Percentiles rank a stretch among this genome's conserved stretches.
phyloP scores from a whole-genome alignment of 2,329 filamentous ascomycete genomes.

The Pseudocercospora cruenta region DNA sequence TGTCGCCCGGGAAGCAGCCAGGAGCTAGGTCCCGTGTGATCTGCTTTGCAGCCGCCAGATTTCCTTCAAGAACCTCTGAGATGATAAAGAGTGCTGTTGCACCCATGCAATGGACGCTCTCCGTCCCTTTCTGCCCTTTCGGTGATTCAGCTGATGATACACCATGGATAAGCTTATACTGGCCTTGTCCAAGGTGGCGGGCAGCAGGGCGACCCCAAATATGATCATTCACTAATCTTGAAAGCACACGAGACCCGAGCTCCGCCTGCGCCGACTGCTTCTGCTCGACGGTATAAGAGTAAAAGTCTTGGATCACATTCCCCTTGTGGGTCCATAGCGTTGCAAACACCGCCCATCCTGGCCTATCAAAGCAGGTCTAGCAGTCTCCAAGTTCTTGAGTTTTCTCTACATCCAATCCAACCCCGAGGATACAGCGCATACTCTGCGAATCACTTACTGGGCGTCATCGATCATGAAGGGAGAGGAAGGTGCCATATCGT shows the following conservation, averaged over 20 bases:
- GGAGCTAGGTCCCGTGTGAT: not conserved
- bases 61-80: not conserved
- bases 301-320: not conserved
- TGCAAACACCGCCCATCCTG: not conserved
- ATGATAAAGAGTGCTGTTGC: not conserved
- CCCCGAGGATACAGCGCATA: not conserved
- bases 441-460: too few species aligned
- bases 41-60: not conserved
- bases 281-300: not conserved
- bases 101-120: not conserved
- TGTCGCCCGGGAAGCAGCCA: not conserved
- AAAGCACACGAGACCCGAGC: not conserved
- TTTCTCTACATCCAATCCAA: too few species aligned
- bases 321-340: not conserved
- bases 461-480: too few species aligned
- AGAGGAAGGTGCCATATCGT: not conserved
- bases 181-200: not conserved
- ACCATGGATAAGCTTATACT: not conserved
- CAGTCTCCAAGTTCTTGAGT: not conserved
- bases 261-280: not conserved
- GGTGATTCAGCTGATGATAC: not conserved
- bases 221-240: not conserved
- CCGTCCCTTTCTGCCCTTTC: not conserved
- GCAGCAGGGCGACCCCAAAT: not conserved
- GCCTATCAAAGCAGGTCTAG: not conserved